phyloP scores from a whole-genome alignment of 495 filamentous ascomycete genomes.

The Penicillium canescens region DNA sequence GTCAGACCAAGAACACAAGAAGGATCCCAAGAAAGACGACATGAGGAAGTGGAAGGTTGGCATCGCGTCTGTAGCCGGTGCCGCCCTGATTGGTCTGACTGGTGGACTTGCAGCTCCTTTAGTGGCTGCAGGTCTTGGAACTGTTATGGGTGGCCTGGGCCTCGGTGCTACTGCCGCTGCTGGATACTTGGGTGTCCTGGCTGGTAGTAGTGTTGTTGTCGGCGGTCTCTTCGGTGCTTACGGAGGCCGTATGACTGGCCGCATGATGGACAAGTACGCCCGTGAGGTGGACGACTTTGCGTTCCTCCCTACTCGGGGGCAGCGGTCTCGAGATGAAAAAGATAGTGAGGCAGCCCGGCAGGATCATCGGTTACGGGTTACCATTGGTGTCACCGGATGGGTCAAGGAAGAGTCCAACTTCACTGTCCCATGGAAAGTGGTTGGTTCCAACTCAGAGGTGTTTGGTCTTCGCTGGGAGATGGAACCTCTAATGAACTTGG shows the following conservation, averaged over 20 bases:
- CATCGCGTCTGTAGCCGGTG: slow-evolving; percentile 75
- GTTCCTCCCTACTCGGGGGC: slow-evolving; percentile 70
- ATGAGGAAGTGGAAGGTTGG: slow-evolving; percentile 78
- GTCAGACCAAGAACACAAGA: slow-evolving; percentile 65
- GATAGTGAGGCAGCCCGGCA: slow-evolving; percentile 47
- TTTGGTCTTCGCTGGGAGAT: slow-evolving; percentile 87
- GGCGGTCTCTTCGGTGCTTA: slow-evolving; percentile 89
- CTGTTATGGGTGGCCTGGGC: slow-evolving; percentile 77
- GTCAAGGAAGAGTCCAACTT: slow-evolving; percentile 70
- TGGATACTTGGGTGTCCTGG: slow-evolving; percentile 74
- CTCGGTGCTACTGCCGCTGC: slow-evolving; percentile 78
- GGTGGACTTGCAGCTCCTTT: slow-evolving; percentile 81
- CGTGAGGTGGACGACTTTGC: slow-evolving; percentile 87
- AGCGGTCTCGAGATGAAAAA: slow-evolving; percentile 39
- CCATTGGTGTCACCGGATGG: slow-evolving; percentile 84
- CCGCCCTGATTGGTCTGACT: slow-evolving; percentile 77
- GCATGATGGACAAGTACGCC: slow-evolving; percentile 86
- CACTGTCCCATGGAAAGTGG: slow-evolving; percentile 69
- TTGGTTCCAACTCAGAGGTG: slow-evolving; percentile 69
- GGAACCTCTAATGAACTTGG: slow-evolving; percentile 74
- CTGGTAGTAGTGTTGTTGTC: slow-evolving; percentile 73
- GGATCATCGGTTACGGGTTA: slow-evolving; percentile 73
- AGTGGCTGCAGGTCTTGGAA: slow-evolving; percentile 78
- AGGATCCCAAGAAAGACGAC: slow-evolving; percentile 65
- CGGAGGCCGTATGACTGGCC: slow-evolving; percentile 77